These are phyloP conservation scores for Barbarea vulgaris DNA, from an alignment of 345 rosid species.

Conservation along the genomic window DNA sequence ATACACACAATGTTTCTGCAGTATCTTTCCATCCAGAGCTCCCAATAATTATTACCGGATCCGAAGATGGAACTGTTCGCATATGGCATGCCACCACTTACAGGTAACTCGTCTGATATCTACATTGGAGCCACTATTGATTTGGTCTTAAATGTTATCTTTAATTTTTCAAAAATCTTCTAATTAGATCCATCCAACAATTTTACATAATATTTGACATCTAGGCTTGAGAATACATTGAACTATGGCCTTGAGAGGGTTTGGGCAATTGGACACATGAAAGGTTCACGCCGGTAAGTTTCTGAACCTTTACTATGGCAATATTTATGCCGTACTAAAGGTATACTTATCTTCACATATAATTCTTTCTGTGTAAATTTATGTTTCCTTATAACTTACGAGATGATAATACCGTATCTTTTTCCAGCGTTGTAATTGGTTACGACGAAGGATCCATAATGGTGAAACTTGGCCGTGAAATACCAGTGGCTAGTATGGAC, in stretches of 20 bases:
- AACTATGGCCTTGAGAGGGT: constrained; percentile 86
- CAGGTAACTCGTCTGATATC: constrained; percentile 47
- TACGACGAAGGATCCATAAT: constrained; percentile 84
- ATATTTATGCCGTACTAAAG: not conserved
- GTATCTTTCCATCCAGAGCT: constrained; percentile 84
- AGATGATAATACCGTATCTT: not conserved
- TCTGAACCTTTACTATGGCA: constrained; percentile 14
- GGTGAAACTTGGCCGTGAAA: constrained; percentile 94
- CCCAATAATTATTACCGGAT: constrained; percentile 79
- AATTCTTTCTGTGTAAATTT: constrained; percentile 13
- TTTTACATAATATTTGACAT: constrained; percentile 26
- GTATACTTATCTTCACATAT: not conserved
- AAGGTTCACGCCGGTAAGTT: constrained; percentile 74
- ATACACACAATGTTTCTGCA: constrained; percentile 87
- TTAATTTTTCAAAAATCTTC: not conserved
- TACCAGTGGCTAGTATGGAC: constrained; percentile 99
- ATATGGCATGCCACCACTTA: constrained; percentile 87
- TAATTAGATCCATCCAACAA: not conserved
- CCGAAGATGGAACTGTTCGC: constrained; percentile 84
- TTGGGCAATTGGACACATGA: constrained; percentile 73
- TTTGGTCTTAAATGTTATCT: constrained; percentile 4
- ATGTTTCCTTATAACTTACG: not conserved
- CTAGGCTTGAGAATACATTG: constrained; percentile 66
- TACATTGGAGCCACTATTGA: constrained; percentile 11
- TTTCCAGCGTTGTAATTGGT: constrained; percentile 77